phyloP scores from a whole-genome alignment of 176 grass and related monocot species.

The Saccharum spontaneum region DNA sequence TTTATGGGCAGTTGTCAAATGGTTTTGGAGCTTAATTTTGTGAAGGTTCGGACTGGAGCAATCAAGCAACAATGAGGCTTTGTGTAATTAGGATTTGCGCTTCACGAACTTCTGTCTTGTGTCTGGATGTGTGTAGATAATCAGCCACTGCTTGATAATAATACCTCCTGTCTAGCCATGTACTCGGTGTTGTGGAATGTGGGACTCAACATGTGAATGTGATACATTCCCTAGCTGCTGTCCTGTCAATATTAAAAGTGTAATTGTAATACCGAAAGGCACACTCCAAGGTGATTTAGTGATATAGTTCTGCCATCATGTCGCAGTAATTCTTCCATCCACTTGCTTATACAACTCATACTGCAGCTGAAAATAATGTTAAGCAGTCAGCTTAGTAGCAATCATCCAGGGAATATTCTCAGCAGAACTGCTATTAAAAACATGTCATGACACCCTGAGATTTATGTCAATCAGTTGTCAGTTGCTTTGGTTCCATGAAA shows the following conservation, averaged over 20 bases:
- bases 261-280: conserved; percentile 27
- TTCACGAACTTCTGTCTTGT: conserved; percentile 34
- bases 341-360: conserved; percentile 32
- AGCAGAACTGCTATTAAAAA: conserved; percentile 14
- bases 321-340: conserved; percentile 1
- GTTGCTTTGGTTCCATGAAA: conserved; percentile 17
- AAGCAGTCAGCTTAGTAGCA: conserved; percentile 14
- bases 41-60: conserved; percentile 20
- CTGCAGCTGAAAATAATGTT: background rate
- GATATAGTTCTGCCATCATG: conserved; percentile 16
- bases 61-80: conserved; percentile 56
- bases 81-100: conserved; percentile 50
- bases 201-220: conserved; percentile 22
- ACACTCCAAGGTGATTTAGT: conserved; percentile 18
- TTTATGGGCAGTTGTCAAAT: conserved; percentile 32
- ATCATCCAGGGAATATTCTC: conserved; percentile 30
- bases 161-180: conserved; percentile 30
- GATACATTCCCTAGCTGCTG: conserved; percentile 23
- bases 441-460: background rate
- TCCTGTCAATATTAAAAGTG: conserved; percentile 34
- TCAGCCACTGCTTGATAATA: conserved; percentile 29
- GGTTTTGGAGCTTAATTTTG: conserved; percentile 32
- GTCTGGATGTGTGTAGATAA: conserved; percentile 44
- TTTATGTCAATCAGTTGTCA: conserved; percentile 33
- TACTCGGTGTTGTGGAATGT: conserved; percentile 43